Base-by-base conservation (phyloP, 805 yeast genomes). In the Pichia exigua region DNA sequence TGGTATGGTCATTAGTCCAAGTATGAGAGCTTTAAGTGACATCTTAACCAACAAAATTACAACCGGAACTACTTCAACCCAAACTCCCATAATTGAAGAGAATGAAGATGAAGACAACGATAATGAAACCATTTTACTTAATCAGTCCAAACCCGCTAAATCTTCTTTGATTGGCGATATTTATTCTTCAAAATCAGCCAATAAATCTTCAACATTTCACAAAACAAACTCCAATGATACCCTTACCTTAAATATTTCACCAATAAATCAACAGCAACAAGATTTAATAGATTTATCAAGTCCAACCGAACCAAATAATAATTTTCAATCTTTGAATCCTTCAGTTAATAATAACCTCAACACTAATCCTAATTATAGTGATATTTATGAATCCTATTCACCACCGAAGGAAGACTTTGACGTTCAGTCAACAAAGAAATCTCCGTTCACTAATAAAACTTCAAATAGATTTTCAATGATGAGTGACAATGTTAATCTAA, bases 1-100 rank as follows among this genome's bases (percentile, higher is more conserved):
- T 12, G 68, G 67, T 3, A 62, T 69, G 61, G 57, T 63, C 2
- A 64, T 61, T 39, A 68, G 72, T 53, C 73, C 73, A 26, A 68
- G 72, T 52, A 57, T 70, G 40, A 67, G 63, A 50, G 67, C 69
- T 5, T 52, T 70, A 38, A 66, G 64, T 45, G 65, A 61, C 40
- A 65, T 69, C 21, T 53, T 68, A 26, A 65, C 63, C 32, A 55
- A 57, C 30, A 68, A 67, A 48, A 56, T 61, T 12, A 45, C 44
- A 17, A 44, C 46, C 2, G 48, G 10, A 18, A 30, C 11, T 28
- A 22, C 4, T 12, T 39, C 49, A 2, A 42, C 8, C 32, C 28
- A 41, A 21, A 30, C 42, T 6, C 22, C 49, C 8, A 58, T 57
- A 9, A 52, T 45, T 10, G 49, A 50, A 3, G 57, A 56, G 15